A percentile compares a stretch with the other conserved stretches of the same genome.
phyloP scores from a whole-genome alignment of 2,329 filamentous ascomycete species.

The Microascus cirrosus region DNA sequence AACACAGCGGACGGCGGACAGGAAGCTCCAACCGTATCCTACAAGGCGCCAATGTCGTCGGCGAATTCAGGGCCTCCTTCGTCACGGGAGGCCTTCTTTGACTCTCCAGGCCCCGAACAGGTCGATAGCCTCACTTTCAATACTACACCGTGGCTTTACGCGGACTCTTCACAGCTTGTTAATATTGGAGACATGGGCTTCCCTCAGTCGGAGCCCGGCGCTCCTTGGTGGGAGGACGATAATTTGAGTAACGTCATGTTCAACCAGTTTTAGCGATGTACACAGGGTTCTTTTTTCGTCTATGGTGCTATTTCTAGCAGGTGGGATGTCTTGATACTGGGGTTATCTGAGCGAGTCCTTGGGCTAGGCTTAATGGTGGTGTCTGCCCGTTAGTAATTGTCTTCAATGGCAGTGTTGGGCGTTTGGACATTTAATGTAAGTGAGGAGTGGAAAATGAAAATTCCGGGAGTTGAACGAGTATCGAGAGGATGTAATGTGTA shows the following conservation, averaged over 20 bases:
- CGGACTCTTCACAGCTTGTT: constrained; percentile 25
- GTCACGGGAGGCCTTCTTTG: constrained; percentile 12
- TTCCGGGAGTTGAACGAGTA: too few species aligned
- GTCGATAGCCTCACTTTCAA: constrained; percentile 25
- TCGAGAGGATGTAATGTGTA: too few species aligned
- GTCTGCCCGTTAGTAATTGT: too few species aligned
- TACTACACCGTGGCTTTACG: constrained; percentile 30
- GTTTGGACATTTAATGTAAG: not conserved
- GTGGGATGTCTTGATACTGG: not conserved
- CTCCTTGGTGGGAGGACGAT: constrained; percentile 28
- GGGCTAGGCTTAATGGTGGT: too few species aligned
- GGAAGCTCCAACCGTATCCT: constrained; percentile 29
- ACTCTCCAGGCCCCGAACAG: constrained; percentile 19
- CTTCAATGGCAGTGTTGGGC: not conserved
- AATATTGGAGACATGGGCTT: constrained; percentile 23
- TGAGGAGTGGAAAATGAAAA: not conserved
- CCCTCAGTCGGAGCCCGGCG: constrained; percentile 17
- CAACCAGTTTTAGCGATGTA: constrained; percentile 19
- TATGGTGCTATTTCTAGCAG: not conserved
- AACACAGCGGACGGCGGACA: constrained; percentile 40
- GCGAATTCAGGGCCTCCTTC: constrained; percentile 9
- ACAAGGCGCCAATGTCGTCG: constrained; percentile 15
- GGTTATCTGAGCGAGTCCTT: not conserved
- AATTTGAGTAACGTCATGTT: constrained; percentile 26
- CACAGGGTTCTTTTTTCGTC: not conserved